A percentile compares a stretch with the other conserved stretches of the same genome.
phyloP scores from a whole-genome alignment of 2,329 filamentous ascomycete species.

The Colletotrichum musae region DNA sequence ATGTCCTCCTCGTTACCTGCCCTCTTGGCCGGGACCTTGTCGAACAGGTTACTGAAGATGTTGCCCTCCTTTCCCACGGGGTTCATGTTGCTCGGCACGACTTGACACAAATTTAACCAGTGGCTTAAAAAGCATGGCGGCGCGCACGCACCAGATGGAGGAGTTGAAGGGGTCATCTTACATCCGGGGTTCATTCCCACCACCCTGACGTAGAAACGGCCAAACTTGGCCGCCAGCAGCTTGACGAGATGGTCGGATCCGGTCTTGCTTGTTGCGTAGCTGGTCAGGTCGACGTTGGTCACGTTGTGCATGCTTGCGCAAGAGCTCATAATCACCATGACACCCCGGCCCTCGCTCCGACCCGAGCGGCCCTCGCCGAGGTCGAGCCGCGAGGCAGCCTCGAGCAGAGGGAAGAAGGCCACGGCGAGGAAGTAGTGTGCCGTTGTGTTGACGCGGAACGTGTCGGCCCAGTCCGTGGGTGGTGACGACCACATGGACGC shows the following conservation, averaged over 20 bases:
- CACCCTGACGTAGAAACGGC: constrained; percentile 51
- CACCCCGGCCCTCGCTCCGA: constrained; percentile 56
- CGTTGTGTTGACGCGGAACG: constrained; percentile 63
- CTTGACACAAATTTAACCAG: constrained; percentile 22
- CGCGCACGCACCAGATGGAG: too few relatives aligned
- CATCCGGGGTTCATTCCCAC: constrained; percentile 52
- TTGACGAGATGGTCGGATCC: constrained; percentile 66
- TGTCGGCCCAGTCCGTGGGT: constrained; percentile 59
- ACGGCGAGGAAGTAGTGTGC: constrained; percentile 65
- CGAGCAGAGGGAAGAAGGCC: constrained; percentile 60
- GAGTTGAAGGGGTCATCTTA: constrained; percentile 40
- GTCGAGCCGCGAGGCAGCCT: constrained; percentile 53
- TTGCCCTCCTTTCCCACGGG: constrained; percentile 50
- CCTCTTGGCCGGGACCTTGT: constrained; percentile 51
- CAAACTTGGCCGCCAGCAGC: constrained; percentile 64
- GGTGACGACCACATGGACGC: constrained; percentile 62
- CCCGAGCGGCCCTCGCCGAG: constrained; percentile 47
- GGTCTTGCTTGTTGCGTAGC: constrained; percentile 66
- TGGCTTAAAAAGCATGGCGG: too few relatives aligned
- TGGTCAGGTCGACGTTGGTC: constrained; percentile 67
- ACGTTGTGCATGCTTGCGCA: constrained; percentile 67
- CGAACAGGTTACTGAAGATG: constrained; percentile 50
- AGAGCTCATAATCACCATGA: constrained; percentile 63
- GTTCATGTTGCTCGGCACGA: constrained; percentile 54
- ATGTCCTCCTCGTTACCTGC: constrained; percentile 50